phyloP scores from a whole-genome alignment of 2,329 filamentous ascomycete species.

The Fusarium sulawesiense region DNA sequence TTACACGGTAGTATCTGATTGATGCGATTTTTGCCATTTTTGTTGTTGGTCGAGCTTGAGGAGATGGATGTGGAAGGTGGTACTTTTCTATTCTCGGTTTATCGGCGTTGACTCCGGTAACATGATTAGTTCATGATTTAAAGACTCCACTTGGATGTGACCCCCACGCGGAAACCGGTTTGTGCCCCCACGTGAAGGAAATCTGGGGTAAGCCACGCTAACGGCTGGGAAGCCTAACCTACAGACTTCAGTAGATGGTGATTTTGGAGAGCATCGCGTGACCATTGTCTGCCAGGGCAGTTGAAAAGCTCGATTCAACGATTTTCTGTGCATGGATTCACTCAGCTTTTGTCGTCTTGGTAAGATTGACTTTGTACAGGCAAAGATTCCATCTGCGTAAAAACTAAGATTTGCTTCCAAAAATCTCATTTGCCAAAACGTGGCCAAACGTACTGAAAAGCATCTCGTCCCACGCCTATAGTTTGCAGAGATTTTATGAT shows the following conservation, averaged over 20 bases:
- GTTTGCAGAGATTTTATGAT: too few relatives aligned
- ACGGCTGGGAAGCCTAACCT: neutral
- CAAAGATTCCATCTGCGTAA: too few relatives aligned
- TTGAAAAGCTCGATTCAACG: accelerated
- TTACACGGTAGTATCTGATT: slow-evolving; percentile 80
- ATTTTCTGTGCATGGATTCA: accelerated
- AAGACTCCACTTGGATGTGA: neutral
- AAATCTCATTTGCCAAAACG: too few relatives aligned
- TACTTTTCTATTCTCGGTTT: slow-evolving; percentile 1
- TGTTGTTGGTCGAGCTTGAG: too few relatives aligned
- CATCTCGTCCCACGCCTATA: too few relatives aligned
- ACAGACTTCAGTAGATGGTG: neutral
- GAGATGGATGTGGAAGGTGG: neutral
- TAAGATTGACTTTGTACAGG: too few relatives aligned
- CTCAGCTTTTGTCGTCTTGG: too few relatives aligned
- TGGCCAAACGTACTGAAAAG: too few relatives aligned
- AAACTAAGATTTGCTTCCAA: too few relatives aligned
- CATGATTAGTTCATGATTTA: neutral
- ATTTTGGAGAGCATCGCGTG: neutral
- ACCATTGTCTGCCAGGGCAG: accelerated
- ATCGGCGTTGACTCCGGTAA: neutral
- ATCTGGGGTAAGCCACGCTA: neutral
- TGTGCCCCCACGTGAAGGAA: slow-evolving; percentile 3
- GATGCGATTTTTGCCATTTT: slow-evolving; percentile 49
- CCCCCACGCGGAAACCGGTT: slow-evolving; percentile 13